phyloP scores from a whole-genome alignment of 2,329 filamentous ascomycete genomes.

The Cladosporium sp. region DNA sequence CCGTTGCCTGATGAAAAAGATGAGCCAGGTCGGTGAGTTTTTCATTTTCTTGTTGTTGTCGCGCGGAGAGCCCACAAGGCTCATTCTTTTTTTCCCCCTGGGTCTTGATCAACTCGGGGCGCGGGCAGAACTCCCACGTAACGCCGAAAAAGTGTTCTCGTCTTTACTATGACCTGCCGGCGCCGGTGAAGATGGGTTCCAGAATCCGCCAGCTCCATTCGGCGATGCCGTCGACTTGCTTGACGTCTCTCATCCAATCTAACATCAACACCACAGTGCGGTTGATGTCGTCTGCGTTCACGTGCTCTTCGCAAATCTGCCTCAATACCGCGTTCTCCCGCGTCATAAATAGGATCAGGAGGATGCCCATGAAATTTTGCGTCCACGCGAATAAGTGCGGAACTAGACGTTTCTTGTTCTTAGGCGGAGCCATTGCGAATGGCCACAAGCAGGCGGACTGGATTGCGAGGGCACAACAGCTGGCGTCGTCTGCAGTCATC shows the following conservation, averaged over 20 bases:
- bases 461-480: conserved; percentile 54
- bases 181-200: conserved; percentile 37
- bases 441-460: conserved; percentile 57
- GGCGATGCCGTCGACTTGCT: conserved; percentile 50
- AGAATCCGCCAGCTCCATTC: conserved; percentile 53
- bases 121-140: too few relatives aligned
- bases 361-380: conserved; percentile 56
- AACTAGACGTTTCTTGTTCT: conserved; percentile 54
- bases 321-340: conserved; percentile 48
- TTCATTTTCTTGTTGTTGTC: too few relatives aligned
- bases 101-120: too few relatives aligned
- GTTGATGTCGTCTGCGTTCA: conserved; percentile 44
- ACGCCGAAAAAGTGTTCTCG: too few relatives aligned
- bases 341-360: conserved; percentile 54
- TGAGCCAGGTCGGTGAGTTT: too few relatives aligned
- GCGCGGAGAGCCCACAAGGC: too few relatives aligned
- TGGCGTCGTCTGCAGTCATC: conserved; percentile 50
- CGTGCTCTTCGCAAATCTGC: conserved; percentile 47
- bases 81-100: too few relatives aligned
- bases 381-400: conserved; percentile 59
- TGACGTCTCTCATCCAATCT: conserved; percentile 57
- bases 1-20: too few relatives aligned
- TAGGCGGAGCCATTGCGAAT: conserved; percentile 53
- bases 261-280: conserved; percentile 51
- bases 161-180: background rate